These are phyloP conservation scores for Homolaphlyctis polyrhiza DNA, from an alignment of 371 early-diverging fungal species.

Conservation along the genomic window DNA sequence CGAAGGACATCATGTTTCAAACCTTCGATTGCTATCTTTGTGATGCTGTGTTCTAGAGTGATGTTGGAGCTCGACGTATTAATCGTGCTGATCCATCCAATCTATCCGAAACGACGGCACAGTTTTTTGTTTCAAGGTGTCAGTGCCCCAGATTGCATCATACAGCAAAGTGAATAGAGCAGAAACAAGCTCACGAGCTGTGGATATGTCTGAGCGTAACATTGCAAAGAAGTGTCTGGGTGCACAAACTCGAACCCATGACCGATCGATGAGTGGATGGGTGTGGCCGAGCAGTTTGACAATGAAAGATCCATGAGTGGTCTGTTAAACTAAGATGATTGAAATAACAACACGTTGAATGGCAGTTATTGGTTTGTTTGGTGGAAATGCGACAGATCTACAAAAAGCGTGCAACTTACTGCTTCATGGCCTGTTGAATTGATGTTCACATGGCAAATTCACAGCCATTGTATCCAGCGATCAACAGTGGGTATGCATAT, in stretches of 20 bases:
- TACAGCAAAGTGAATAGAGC: no score
- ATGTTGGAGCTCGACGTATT: conserved; percentile 16
- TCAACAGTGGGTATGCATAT: no score
- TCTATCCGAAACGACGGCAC: conserved; percentile 2
- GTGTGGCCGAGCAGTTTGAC: conserved; percentile 6
- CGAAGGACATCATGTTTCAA: no score
- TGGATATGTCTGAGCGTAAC: no score
- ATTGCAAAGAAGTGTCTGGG: no score
- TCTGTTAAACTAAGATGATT: no score
- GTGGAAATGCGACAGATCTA: not conserved
- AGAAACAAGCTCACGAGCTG: no score
- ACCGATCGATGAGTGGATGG: not conserved
- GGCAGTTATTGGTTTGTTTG: not conserved
- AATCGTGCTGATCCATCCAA: conserved; percentile 7
- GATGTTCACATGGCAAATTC: not conserved
- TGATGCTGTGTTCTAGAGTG: not conserved
- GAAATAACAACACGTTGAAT: no score
- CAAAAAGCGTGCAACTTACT: not conserved
- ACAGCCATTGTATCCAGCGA: no score
- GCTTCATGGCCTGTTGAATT: not conserved
- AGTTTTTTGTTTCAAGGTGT: no score
- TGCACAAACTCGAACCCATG: conserved; percentile 7
- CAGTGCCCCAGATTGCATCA: no score
- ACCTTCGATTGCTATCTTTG: not conserved
- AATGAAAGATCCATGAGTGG: not conserved